Percentiles rank a stretch among this genome's conserved stretches.
These are phyloP conservation scores for Pyrenophora seminiperda DNA, from an alignment of 2,329 filamentous ascomycete genomes.

Conservation along the genomic window DNA sequence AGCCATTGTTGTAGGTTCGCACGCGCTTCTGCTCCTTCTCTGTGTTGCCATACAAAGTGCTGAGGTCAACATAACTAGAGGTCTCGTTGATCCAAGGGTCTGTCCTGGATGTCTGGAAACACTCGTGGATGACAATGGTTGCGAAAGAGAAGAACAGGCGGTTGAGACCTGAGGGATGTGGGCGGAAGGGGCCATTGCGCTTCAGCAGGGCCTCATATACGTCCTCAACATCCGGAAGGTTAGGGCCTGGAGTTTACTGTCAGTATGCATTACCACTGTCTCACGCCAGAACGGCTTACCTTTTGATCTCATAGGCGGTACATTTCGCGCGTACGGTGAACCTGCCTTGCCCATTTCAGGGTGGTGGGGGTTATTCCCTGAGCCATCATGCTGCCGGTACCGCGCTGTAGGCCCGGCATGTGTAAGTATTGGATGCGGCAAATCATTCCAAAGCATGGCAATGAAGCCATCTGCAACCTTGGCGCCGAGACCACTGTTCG, in stretches of 20 bases:
- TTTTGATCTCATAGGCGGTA: conserved; percentile 59
- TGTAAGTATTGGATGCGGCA: conserved; percentile 58
- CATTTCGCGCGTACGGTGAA: conserved; percentile 62
- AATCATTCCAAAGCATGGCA: conserved; percentile 58
- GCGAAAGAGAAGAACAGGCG: conserved; percentile 74
- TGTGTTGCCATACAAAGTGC: conserved; percentile 71
- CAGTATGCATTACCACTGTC: not conserved
- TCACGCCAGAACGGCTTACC: conserved; percentile 29
- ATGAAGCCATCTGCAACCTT: conserved; percentile 59
- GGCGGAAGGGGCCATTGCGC: conserved; percentile 61
- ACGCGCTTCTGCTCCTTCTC: conserved; percentile 68
- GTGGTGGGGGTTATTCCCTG: conserved; percentile 57
- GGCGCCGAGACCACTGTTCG: conserved; percentile 56
- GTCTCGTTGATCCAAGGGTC: conserved; percentile 68
- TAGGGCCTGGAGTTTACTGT: conserved; percentile 38
- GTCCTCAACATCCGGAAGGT: conserved; percentile 66
- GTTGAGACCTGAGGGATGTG: conserved; percentile 72
- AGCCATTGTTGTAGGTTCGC: conserved; percentile 67
- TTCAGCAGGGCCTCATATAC: conserved; percentile 68
- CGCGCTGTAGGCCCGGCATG: conserved; percentile 53
- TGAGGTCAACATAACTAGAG: conserved; percentile 74
- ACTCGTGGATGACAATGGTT: conserved; percentile 64
- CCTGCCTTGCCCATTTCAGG: conserved; percentile 61
- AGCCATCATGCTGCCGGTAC: conserved; percentile 48
- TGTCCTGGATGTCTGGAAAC: conserved; percentile 67